Evolutionary conservation across 208 protist species (phyloP).

Genomic region (Trypanosoma congolense): DNA sequence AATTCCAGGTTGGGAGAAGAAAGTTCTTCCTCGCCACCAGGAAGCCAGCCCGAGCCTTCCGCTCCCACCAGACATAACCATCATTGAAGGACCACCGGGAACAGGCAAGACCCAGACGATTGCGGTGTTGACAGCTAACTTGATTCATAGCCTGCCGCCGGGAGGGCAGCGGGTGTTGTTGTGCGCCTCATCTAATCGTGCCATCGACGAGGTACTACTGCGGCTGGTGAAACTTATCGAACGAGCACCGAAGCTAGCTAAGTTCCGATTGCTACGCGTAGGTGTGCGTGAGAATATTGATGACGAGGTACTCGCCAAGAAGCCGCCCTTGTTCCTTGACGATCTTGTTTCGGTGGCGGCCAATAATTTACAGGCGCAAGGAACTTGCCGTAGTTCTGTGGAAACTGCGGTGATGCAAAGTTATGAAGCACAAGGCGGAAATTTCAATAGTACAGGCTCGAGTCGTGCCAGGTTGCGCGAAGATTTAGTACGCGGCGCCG

Average conservation of each 20-base stretch:
- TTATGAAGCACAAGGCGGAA: no score
- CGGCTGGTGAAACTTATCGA: constrained; percentile 42
- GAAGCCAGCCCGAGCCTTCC: not conserved
- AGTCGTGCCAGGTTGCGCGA: no score
- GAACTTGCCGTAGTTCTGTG: not conserved
- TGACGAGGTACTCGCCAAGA: constrained; percentile 37
- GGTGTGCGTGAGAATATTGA: constrained; percentile 64
- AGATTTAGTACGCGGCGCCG: constrained; percentile 31
- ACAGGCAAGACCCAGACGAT: constrained; percentile 91
- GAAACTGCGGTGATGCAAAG: no score
- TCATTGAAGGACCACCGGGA: constrained; percentile 87
- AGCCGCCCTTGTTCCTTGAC: constrained; percentile 60
- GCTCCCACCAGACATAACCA: constrained; percentile 38
- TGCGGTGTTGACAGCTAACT: constrained; percentile 53
- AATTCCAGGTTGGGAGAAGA: constrained; percentile 34
- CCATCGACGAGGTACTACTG: constrained; percentile 78
- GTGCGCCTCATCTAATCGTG: constrained; percentile 84
- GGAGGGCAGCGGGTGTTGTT: constrained; percentile 43
- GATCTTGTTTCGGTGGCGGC: constrained; percentile 27
- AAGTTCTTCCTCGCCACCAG: not conserved
- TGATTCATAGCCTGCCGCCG: constrained; percentile 50
- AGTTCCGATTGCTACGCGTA: constrained; percentile 46
- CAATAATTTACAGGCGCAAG: not conserved
- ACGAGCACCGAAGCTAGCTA: constrained; percentile 11
- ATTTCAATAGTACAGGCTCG: no score